phyloP scores from a whole-genome alignment of 1,139 yeast species.

The Yamadazyma dushanensis region DNA sequence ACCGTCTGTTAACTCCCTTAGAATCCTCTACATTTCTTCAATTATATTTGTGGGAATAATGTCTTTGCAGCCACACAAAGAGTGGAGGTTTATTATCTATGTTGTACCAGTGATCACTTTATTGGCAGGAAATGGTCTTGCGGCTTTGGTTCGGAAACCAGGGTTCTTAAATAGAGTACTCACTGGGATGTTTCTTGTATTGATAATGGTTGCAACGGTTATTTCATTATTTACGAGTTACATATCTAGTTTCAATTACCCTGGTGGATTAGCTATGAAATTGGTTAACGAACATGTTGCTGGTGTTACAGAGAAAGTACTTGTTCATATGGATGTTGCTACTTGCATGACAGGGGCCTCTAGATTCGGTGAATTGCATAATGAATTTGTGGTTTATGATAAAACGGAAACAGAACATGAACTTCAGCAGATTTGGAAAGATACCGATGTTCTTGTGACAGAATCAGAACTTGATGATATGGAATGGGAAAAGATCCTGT shows the following conservation, averaged over 20 bases:
- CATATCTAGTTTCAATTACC: conserved; percentile 76
- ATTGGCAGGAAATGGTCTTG: conserved; percentile 64
- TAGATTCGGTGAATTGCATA: conserved; percentile 62
- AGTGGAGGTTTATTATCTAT: conserved; percentile 88
- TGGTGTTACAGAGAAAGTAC: conserved; percentile 8
- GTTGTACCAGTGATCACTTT: conserved; percentile 67
- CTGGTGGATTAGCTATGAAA: conserved; percentile 79
- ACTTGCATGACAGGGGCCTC: conserved; percentile 90
- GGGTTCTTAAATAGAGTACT: conserved; percentile 18
- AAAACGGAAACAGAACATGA: conserved; percentile 56
- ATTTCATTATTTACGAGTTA: conserved; percentile 55
- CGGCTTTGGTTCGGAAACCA: conserved; percentile 23
- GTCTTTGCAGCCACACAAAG: conserved; percentile 90
- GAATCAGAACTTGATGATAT: conserved; percentile 22
- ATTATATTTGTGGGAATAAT: conserved; percentile 55
- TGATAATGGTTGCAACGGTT: conserved; percentile 29
- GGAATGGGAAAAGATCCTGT: conserved; percentile 29
- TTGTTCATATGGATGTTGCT: conserved; percentile 74
- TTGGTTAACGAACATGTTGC: conserved; percentile 50
- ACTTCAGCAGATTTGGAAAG: conserved; percentile 47
- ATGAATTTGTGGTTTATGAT: conserved; percentile 57
- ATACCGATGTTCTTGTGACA: conserved; percentile 62
- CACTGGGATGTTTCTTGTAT: conserved; percentile 27
- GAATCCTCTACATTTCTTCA: conserved; percentile 42
- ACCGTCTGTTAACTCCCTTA: conserved; percentile 39